Base-by-base conservation (phyloP, 1,139 yeast species). In the Pneumocystis carinii region DNA sequence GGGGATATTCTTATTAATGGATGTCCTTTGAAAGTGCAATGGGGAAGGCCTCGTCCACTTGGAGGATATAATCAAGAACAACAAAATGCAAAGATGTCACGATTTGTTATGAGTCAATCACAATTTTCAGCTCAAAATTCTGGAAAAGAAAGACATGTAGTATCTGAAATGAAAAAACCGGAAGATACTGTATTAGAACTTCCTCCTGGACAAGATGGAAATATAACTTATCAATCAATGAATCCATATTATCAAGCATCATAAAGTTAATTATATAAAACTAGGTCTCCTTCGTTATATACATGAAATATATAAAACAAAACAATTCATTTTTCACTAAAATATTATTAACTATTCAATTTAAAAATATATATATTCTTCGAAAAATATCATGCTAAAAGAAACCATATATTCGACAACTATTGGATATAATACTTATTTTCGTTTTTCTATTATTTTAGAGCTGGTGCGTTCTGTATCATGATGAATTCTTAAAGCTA, bases 41-140 rank as follows among this genome's bases (percentile, higher is more conserved):
- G 90, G 90, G 86, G 90, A 24, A 80, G 79, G 60, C 82, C 81
- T 3, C 74, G 78, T 65, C 72, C 79, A 0, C 71, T 85, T 57
- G 86, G 55, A 48, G 55, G 55, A 1, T 48, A 48, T 24, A 48
- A 48, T 48, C 55, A 48, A 17, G 55, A 48, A 48, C 55, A 48
- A 24, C 55, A 48, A 48, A 48, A 48, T 48, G 55, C 55, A 48
- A 48, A 48, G 24, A 48, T 48, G 55, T 27, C 55, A 48, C 55
- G 55, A 10, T 48, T 48, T 48, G 32, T 48, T 24, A 48, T 48
- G 32, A 48, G 32, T 48, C 55, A 48, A 19, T 29, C 55, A 24
- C 55, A 29, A 8, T 24, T 48, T 48, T n/a, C 27, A 24, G 12
- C 32, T 8, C 55, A 27, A 24, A 29, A n/a, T 19, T 24, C 32